Evolutionary conservation across 257 asterid species (phyloP).

Genomic region (Nyctanthes arbortristis): DNA sequence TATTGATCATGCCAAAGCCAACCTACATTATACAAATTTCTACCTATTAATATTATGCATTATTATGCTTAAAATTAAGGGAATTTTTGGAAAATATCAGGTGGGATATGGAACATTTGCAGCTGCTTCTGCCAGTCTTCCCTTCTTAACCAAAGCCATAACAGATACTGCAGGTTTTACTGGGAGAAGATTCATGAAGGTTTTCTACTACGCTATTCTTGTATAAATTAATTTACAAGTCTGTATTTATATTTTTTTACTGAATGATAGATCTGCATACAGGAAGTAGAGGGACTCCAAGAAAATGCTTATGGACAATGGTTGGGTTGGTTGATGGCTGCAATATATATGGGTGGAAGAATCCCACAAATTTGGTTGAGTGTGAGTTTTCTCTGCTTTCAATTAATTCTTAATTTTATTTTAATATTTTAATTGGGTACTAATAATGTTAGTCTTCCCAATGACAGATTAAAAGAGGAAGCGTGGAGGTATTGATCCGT

Average conservation of each 20-base stretch:
- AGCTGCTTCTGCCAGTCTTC: conserved; percentile 45
- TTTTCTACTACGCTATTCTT: not conserved
- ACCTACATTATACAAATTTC: not conserved
- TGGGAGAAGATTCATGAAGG: conserved; percentile 32
- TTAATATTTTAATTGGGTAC: not conserved
- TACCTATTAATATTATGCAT: not conserved
- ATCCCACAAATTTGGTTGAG: conserved; percentile 50
- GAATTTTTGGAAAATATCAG: conserved; percentile 13
- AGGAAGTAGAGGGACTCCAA: conserved; percentile 21
- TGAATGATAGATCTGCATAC: too few species aligned
- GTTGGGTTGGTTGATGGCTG: conserved; percentile 59
- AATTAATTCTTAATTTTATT: not conserved
- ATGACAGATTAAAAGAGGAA: conserved; percentile 42
- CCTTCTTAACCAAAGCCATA: conserved; percentile 30
- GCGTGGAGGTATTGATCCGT: conserved; percentile 39
- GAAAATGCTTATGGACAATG: conserved; percentile 37
- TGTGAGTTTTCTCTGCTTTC: conserved; percentile 21
- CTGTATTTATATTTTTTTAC: not conserved
- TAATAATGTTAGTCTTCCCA: not conserved
- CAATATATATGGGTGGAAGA: conserved; percentile 46
- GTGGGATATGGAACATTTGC: conserved; percentile 47
- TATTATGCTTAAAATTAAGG: not conserved
- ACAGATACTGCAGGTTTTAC: conserved; percentile 5
- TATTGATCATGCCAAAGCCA: not conserved
- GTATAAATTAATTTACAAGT: not conserved